Evolutionary conservation across 2,329 filamentous ascomycete species (phyloP), one percentile per base, ranked within the genome.

Genomic region (Phialocephala sp.): DNA sequence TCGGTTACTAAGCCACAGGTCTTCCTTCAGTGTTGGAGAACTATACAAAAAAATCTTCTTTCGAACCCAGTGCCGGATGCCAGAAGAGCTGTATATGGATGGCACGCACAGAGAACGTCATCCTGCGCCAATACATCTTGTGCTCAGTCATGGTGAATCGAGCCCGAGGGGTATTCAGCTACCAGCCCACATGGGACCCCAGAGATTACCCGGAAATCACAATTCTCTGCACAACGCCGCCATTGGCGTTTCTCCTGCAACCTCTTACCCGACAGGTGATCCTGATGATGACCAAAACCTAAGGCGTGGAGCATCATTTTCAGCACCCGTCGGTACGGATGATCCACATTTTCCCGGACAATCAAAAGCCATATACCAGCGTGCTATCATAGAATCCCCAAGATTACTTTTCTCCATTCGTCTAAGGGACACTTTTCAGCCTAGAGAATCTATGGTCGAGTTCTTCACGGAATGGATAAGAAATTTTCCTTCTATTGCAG

Each of bases 11-110:
- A 59, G 64, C n/a, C 63, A 66, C 20, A 32, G 27, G n/a, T 60
- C 64, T 11, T 60, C 57, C 1, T 66, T 66, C 41, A 66, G 60
- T 54, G 60, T 63, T 4, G 64, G 60, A 35, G 60, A 63, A 27
- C n/a, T 66, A 15, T 66, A 66, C 57, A 66, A 60, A 37, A 66
- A 60, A 55, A 52, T 63, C 4, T 63, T 66, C 39, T 63, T 62
- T n/a, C 56, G 60, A 18, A 63, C 60, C 2, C 64, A 66, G 36
- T 63, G 57, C 20, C 39, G 60, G 4, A 66, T 66, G 64, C 64
- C 64, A 22, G 64, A 66, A 18, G 63, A 62, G 27, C 36, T 62
- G 9, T 65, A 62, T 37, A 22, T 20, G 1, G 63, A 65, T 54
- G 63, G 63, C 1, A 61, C 63, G 1, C 37, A 61, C 15, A 45